These are phyloP conservation scores for Naegleria gruberi DNA, from an alignment of 208 protist genomes.

Conservation along the genomic window DNA sequence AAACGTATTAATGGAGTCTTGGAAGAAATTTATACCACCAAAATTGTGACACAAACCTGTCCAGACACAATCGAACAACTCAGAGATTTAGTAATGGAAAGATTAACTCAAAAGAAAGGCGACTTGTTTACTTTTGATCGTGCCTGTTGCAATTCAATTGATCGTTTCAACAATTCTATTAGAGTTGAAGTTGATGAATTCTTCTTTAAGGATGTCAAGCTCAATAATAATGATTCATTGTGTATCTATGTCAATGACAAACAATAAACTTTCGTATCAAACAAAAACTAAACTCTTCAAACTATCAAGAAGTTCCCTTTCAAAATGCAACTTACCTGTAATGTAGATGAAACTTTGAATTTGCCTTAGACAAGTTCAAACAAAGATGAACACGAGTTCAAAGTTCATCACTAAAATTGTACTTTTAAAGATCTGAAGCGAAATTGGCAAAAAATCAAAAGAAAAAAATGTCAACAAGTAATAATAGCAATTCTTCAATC, in stretches of 20 bases:
- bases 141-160: neutral
- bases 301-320: too few relatives aligned
- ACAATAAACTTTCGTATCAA: too few relatives aligned
- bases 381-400: too few relatives aligned
- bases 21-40: neutral
- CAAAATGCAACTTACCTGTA: too few relatives aligned
- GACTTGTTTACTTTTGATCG: neutral
- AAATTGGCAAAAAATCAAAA: too few relatives aligned
- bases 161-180: neutral
- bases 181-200: neutral
- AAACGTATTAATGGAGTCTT: neutral
- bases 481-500: too few relatives aligned
- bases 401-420: too few relatives aligned
- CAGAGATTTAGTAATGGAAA: neutral
- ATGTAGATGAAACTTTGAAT: too few relatives aligned
- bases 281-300: too few relatives aligned
- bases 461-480: too few relatives aligned
- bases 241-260: neutral
- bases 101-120: neutral
- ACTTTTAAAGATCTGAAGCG: too few relatives aligned
- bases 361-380: too few relatives aligned
- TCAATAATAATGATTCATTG: neutral
- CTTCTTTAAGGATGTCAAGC: neutral
- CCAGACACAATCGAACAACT: neutral
- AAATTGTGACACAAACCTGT: neutral